A percentile compares a stretch with the other conserved stretches of the same genome.
phyloP scores from a whole-genome alignment of 805 yeast genomes.

The Wickerhamiella parazyma region DNA sequence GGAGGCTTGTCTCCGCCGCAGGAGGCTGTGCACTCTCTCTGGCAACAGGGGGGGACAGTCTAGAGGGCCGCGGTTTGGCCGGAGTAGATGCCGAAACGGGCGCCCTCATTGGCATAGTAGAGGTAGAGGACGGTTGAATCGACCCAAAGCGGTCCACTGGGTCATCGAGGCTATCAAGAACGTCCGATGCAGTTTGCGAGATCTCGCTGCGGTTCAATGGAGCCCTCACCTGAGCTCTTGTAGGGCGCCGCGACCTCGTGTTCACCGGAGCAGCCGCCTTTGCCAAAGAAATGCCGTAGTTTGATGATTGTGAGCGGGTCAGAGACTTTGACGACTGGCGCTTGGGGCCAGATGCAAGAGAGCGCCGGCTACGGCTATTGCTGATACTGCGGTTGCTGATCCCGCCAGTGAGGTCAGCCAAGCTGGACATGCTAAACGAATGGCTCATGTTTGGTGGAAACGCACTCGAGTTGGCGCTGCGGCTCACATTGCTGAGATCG shows the following conservation, averaged over 20 bases:
- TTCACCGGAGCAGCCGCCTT: slow-evolving; percentile 5
- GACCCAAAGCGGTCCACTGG: not conserved
- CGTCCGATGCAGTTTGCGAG: not conserved
- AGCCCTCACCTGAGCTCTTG: not conserved
- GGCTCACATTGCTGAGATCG: slow-evolving; percentile 12
- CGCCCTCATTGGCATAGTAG: too few species aligned
- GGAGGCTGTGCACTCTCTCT: too few species aligned
- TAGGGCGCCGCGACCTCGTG: not conserved
- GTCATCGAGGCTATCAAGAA: not conserved
- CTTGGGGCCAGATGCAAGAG: slow-evolving; percentile 5
- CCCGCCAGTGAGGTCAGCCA: slow-evolving; percentile 4
- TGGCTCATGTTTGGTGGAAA: slow-evolving; percentile 2
- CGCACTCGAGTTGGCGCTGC: slow-evolving; percentile 5
- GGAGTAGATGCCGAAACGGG: too few species aligned
- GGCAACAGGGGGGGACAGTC: too few species aligned
- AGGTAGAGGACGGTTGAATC: too few species aligned
- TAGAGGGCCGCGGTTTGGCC: too few species aligned
- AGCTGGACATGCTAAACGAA: slow-evolving; percentile 2
- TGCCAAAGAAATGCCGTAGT: not conserved
- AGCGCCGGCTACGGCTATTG: not conserved
- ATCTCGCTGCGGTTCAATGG: not conserved
- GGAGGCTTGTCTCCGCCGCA: too few species aligned
- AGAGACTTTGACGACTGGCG: slow-evolving; percentile 3
- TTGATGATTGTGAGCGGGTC: not conserved
- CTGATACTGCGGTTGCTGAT: slow-evolving; percentile 1